Conservation (phyloP, 2,329 filamentous ascomycete species). For the Gliomastix tumulicola region DNA sequence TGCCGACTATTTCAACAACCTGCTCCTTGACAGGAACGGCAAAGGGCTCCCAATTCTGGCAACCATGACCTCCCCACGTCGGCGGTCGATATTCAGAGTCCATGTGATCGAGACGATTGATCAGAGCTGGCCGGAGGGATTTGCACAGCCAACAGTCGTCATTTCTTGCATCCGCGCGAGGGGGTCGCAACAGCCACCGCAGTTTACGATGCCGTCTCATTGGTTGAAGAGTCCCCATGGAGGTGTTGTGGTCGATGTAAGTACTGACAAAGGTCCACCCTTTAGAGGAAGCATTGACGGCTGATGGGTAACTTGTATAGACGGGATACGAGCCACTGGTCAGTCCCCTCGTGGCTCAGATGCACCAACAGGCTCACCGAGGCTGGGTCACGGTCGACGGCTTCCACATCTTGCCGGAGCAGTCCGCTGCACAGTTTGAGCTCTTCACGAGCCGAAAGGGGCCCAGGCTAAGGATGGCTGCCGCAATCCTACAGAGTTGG, state of each 20-base stretch:
- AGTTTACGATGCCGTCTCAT: not conserved
- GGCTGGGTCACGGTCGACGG: not conserved
- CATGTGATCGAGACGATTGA: constrained; percentile 49
- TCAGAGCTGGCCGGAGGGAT: constrained; percentile 58
- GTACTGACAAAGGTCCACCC: too few species aligned
- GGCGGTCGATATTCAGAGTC: constrained; percentile 29
- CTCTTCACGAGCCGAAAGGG: not conserved
- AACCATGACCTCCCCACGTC: constrained; percentile 33
- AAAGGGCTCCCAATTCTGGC: too few species aligned
- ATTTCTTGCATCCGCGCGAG: constrained; percentile 67
- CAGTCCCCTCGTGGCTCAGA: not conserved
- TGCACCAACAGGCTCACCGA: not conserved
- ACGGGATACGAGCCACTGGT: not conserved
- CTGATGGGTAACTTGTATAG: too few species aligned
- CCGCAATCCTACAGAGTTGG: too few species aligned
- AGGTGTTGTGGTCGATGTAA: not conserved
- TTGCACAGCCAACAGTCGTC: constrained; percentile 63
- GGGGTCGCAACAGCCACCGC: constrained; percentile 19
- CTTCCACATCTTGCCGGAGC: not conserved
- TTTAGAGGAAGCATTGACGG: too few species aligned
- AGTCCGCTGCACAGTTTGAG: not conserved
- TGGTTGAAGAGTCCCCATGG: not conserved
- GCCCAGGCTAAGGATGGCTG: too few species aligned
- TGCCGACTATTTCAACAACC: constrained; percentile 60
- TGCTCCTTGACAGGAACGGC: constrained; percentile 35